A percentile compares a stretch with the other conserved stretches of the same genome.
Conservation (phyloP, 352 stramenopile genomes). For the Phytopythium oedochilum region DNA sequence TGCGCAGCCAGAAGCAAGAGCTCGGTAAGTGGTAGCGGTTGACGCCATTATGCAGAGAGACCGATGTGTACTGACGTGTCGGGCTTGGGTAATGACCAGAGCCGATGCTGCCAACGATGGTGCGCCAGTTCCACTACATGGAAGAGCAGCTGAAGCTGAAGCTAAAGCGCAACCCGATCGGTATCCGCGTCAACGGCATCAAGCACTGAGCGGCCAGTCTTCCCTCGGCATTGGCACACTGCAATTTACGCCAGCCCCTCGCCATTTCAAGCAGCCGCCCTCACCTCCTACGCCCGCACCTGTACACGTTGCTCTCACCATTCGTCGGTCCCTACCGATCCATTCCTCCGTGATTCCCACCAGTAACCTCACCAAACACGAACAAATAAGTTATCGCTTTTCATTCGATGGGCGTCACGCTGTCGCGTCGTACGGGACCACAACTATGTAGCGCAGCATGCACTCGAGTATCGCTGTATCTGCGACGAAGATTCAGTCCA, state of each 20-base stretch:
- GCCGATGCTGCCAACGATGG: constrained; percentile 70
- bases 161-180: constrained; percentile 41
- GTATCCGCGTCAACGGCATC: constrained; percentile 41
- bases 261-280: background rate
- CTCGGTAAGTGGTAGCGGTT: constrained; percentile 40
- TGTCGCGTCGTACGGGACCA: constrained; percentile 56
- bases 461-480: constrained; percentile 71
- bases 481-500: constrained; percentile 13
- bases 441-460: constrained; percentile 39
- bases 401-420: background rate
- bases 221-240: background rate
- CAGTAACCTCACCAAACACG: constrained; percentile 7
- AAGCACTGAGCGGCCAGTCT: constrained; percentile 7
- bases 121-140: constrained; percentile 76
- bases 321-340: background rate
- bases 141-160: constrained; percentile 67
- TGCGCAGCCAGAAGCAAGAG: constrained; percentile 71
- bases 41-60: background rate
- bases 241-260: background rate
- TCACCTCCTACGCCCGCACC: constrained; percentile 1
- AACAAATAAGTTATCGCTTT: constrained; percentile 38
- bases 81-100: constrained; percentile 17
- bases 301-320: constrained; percentile 3
- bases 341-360: background rate
- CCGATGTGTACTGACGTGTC: background rate